Percentiles rank a stretch among this genome's conserved stretches.
phyloP scores from a whole-genome alignment of 169 alveolate genomes.

The Plasmodium blacklocki region DNA sequence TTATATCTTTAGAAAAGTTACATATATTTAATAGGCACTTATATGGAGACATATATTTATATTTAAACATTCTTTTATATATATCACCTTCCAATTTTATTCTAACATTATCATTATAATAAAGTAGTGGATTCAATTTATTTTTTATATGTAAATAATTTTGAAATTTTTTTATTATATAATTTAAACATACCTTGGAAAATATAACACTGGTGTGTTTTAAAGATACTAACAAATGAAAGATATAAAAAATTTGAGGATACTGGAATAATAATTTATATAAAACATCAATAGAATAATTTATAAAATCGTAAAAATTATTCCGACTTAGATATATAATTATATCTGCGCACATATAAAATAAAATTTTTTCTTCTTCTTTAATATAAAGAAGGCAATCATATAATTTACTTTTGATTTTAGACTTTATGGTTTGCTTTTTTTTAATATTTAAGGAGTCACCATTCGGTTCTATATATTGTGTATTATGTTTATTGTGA shows the following conservation, averaged over 20 bases:
- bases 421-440: too few species aligned
- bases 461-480: background rate
- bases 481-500: background rate
- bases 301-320: conserved; percentile 46
- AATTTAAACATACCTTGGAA: conserved; percentile 58
- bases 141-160: conserved; percentile 26
- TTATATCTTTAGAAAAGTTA: too few species aligned
- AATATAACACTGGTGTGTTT: conserved; percentile 41
- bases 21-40: conserved; percentile 15
- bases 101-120: conserved; percentile 28
- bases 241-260: conserved; percentile 61
- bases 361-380: conserved; percentile 49
- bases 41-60: conserved; percentile 42
- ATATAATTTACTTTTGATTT: conserved; percentile 4
- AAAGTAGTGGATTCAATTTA: conserved; percentile 34
- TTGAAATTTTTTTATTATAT: conserved; percentile 36
- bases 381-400: conserved; percentile 18
- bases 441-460: background rate
- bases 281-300: conserved; percentile 48
- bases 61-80: conserved; percentile 12
- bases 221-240: conserved; percentile 57
- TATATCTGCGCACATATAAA: conserved; percentile 54
- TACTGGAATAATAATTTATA: conserved; percentile 67
- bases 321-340: conserved; percentile 31
- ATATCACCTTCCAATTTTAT: conserved; percentile 2